Evolutionary conservation across 2,329 filamentous ascomycete genomes (phyloP).

Genomic region (Chaetomium sp.): DNA sequence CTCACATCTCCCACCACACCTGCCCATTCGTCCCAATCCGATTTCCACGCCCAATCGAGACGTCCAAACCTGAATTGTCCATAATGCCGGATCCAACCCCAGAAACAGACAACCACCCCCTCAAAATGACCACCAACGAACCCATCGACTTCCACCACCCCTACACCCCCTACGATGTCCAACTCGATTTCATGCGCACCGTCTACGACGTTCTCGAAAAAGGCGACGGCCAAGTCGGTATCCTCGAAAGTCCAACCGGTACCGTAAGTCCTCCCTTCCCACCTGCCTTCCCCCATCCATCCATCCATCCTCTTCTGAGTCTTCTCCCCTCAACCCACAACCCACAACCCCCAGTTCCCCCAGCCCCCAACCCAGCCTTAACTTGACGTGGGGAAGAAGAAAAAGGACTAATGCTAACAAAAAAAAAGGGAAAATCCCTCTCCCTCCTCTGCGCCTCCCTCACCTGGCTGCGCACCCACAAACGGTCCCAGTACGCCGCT

Average conservation of each 20-base stretch:
- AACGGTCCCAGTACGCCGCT: conserved; percentile 52
- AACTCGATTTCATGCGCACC: conserved; percentile 78
- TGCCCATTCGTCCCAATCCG: background rate
- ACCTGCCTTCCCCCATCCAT: background rate
- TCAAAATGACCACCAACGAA: conserved; percentile 1
- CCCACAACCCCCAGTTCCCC: background rate
- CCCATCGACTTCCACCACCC: conserved; percentile 72
- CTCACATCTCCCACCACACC: too few species aligned
- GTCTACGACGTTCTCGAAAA: conserved; percentile 70
- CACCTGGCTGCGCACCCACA: conserved; percentile 85
- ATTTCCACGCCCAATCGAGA: background rate
- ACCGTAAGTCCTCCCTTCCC: conserved; percentile 38
- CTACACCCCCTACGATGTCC: conserved; percentile 80
- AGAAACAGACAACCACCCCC: background rate
- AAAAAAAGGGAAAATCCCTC: conserved; percentile 69
- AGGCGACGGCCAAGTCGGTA: conserved; percentile 68
- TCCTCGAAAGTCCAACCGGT: conserved; percentile 91
- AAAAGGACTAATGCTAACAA: background rate
- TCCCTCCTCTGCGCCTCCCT: conserved; percentile 84
- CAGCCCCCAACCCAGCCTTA: too few species aligned
- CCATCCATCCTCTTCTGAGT: background rate
- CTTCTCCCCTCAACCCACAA: too few species aligned
- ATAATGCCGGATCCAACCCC: background rate
- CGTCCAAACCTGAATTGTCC: too few species aligned
- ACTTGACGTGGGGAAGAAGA: too few species aligned